Base-by-base conservation (phyloP, 768 basidiomycete genomes). In the Neoboletus brunneissimus region DNA sequence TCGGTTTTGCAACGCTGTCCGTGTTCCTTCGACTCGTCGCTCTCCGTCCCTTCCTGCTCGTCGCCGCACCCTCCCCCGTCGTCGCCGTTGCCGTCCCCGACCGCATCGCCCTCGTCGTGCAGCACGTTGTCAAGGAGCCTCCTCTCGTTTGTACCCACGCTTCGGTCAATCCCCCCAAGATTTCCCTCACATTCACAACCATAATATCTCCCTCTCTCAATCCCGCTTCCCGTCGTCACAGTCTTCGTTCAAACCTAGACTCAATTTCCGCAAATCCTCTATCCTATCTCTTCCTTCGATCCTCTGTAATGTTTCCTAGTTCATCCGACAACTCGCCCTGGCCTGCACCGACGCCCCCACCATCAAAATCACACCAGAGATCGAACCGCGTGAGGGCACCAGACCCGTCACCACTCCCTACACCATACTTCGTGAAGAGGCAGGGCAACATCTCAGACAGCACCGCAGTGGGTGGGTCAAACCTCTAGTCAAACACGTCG, bases 271-370 rank as follows among this genome's bases (percentile, higher is more conserved):
- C 53, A 58, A 40, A 58, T 56, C 58, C 51, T 44, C 48, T 60
- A 66, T 46, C 68, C 56, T 62, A 62, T 57, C 63, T 62, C 62
- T 38, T 48, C 57, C 54, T 55, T 56, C 60, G 63, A 61, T 65
- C 61, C 57, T 25, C 48, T 48, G 43, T 62, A 64, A 83, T 83
- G 79, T 48, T 72, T 43, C 57, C 71, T 44, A 65, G 68, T 56
- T 64, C 71, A 16, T 67, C 65, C 22, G 57, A 71, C 62, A 65
- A 72, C 54, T 66, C 60, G 45, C 79, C 74, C 49, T 81, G 80
- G 80, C 83, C 83, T 35, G 58, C 56, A 12, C 73, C 67, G 67
- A 84, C 81, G 0, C 53, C 73, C 15, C 32, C 63, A 13, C 67
- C 72, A n/a, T 66, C 72, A 57, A 57, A 66, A 58, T 53, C 66